Evolutionary conservation across 805 yeast genomes (phyloP).

Genomic region (Grigorovia jiainica): DNA sequence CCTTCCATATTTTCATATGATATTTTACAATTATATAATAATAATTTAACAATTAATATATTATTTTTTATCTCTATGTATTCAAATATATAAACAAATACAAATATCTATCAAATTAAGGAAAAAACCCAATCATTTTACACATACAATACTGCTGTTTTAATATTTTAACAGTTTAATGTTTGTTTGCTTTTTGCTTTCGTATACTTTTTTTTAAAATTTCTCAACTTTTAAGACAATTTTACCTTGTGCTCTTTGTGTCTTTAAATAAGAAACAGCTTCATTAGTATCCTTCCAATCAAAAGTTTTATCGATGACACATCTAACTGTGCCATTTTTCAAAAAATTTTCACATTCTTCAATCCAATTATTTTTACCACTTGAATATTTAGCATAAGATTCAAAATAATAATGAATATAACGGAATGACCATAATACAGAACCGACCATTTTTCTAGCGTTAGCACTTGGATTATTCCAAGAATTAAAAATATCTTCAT

Average conservation of each 20-base stretch:
- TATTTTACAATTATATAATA: too few species aligned
- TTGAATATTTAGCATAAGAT: slow-evolving; percentile 20
- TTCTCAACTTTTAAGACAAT: slow-evolving; percentile 40
- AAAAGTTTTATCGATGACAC: slow-evolving; percentile 47
- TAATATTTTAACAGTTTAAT: too few species aligned
- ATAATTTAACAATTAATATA: too few species aligned
- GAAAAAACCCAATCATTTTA: too few species aligned
- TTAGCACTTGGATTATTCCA: slow-evolving; percentile 31
- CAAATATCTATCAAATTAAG: too few species aligned
- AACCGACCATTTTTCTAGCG: slow-evolving; percentile 30
- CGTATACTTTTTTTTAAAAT: slow-evolving; percentile 19
- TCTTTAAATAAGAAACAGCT: slow-evolving; percentile 44
- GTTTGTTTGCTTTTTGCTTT: not conserved
- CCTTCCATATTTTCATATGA: too few species aligned
- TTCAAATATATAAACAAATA: too few species aligned
- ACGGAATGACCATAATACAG: slow-evolving; percentile 29
- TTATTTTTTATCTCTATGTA: too few species aligned
- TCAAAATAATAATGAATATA: slow-evolving; percentile 31
- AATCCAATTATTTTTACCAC: slow-evolving; percentile 31
- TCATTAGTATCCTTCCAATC: slow-evolving; percentile 43
- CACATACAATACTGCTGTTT: too few species aligned
- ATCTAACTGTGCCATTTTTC: slow-evolving; percentile 36
- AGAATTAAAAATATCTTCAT: slow-evolving; percentile 28
- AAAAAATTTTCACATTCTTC: slow-evolving; percentile 37
- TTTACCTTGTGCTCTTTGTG: slow-evolving; percentile 58